Conservation (phyloP, 2,329 filamentous ascomycete species). For the Ophiocordyceps camponoti-leonardi region DNA sequence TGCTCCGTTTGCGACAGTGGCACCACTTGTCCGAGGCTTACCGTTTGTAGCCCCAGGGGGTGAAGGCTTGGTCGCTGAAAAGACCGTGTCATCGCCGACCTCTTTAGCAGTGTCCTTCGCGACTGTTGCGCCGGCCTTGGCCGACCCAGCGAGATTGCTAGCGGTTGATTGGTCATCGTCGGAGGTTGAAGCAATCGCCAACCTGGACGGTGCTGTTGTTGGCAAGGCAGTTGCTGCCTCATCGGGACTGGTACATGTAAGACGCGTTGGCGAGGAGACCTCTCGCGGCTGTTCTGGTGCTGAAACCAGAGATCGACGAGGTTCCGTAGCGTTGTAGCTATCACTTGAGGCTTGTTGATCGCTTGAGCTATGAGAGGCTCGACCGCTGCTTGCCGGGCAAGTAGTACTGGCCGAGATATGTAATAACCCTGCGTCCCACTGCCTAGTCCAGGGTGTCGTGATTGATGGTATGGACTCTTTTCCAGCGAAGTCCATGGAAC, state of each 20-base stretch:
- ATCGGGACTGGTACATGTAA: neutral
- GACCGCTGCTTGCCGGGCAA: too few species aligned
- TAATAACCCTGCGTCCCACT: too few species aligned
- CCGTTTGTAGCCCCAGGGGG: constrained; percentile 4
- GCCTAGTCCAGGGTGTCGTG: too few species aligned
- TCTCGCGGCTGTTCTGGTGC: neutral
- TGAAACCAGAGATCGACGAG: neutral
- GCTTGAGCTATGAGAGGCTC: too few species aligned
- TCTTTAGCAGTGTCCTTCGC: neutral
- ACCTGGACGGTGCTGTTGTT: neutral
- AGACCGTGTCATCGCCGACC: constrained; percentile 1
- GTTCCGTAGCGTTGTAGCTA: too few species aligned
- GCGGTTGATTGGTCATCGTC: neutral
- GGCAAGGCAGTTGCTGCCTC: neutral
- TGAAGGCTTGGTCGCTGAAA: neutral
- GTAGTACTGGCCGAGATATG: too few species aligned
- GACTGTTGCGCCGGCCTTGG: neutral
- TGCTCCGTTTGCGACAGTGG: constrained; percentile 9
- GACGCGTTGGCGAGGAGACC: neutral
- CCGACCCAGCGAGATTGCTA: neutral
- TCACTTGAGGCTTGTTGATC: too few species aligned
- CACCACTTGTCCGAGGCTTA: constrained; percentile 13
- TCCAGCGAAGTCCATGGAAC: neutral
- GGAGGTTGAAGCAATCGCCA: neutral
- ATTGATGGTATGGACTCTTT: neutral